Conservation (phyloP, 2,329 filamentous ascomycete species). For the Cladosporium colombiae region DNA sequence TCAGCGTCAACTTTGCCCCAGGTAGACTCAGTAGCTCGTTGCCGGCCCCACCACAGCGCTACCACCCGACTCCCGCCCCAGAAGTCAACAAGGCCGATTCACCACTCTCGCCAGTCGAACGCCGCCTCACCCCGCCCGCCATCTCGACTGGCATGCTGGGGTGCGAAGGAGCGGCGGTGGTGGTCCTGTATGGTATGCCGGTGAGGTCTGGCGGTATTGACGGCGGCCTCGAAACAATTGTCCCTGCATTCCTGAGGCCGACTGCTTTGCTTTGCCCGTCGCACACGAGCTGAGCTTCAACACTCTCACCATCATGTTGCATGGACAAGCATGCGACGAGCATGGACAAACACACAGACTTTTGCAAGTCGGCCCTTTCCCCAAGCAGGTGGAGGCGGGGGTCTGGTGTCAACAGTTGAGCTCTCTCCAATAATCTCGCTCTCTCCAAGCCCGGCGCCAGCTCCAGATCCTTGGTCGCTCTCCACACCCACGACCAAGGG, state of each 20-base stretch:
- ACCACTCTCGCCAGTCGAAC: neutral
- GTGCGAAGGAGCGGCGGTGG: neutral
- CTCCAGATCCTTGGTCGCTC: neutral
- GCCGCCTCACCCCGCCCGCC: too few species aligned
- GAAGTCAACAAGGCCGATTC: neutral
- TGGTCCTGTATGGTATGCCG: neutral
- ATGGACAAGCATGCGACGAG: neutral
- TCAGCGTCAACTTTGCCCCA: neutral
- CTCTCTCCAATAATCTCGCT: neutral
- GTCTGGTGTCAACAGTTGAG: slow-evolving; percentile 13
- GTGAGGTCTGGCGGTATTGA: neutral
- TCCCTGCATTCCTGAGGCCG: neutral
- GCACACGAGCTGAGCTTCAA: neutral
- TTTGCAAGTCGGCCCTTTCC: slow-evolving; percentile 10
- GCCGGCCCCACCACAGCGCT: slow-evolving; percentile 6
- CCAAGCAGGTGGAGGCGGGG: slow-evolving; percentile 10
- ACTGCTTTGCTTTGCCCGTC: neutral
- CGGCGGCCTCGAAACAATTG: neutral
- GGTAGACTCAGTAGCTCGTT: neutral
- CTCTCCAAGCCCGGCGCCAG: neutral
- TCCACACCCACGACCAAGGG: neutral
- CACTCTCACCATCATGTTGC: neutral
- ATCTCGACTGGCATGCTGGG: neutral
- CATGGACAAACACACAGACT: neutral
- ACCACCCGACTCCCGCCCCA: slow-evolving; percentile 1